These are phyloP conservation scores for Apiospora hydei DNA, from an alignment of 2,329 filamentous ascomycete species.

Conservation along the genomic window DNA sequence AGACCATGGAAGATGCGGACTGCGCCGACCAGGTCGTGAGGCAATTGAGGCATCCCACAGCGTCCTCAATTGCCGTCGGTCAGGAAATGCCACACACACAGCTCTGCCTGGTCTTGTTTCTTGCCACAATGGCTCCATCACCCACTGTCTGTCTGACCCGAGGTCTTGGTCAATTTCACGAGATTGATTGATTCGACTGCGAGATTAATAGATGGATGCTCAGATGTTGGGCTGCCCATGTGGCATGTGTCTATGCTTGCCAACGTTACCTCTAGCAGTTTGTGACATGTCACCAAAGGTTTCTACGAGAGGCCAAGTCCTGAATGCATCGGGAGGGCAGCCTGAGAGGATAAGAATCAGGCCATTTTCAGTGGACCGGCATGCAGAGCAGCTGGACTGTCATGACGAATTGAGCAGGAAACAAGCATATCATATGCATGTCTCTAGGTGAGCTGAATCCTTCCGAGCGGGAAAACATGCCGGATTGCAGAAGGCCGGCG, in stretches of 20 bases:
- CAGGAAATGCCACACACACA: neutral
- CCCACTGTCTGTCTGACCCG: neutral
- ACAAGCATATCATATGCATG: conserved; percentile 11
- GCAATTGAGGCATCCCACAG: neutral
- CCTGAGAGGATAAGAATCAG: conserved; percentile 8
- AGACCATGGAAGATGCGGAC: neutral
- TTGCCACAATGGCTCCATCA: neutral
- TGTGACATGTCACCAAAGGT: neutral
- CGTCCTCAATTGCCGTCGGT: neutral
- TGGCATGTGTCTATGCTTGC: neutral
- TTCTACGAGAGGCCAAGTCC: neutral
- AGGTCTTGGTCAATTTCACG: neutral
- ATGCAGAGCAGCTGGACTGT: neutral
- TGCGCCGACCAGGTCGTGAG: neutral
- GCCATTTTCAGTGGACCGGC: conserved; percentile 1
- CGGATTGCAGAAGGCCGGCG: neutral
- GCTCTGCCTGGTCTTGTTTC: neutral
- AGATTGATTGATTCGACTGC: conserved; percentile 19
- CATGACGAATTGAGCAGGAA: neutral
- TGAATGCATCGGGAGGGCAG: neutral
- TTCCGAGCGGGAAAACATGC: neutral
- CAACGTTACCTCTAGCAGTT: neutral
- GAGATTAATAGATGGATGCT: conserved; percentile 1
- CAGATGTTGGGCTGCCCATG: conserved; percentile 16
- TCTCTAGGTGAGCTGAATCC: neutral